Base-by-base conservation (phyloP, 1,284 basidiomycete species). In the Microbotryomycetes sp. region DNA sequence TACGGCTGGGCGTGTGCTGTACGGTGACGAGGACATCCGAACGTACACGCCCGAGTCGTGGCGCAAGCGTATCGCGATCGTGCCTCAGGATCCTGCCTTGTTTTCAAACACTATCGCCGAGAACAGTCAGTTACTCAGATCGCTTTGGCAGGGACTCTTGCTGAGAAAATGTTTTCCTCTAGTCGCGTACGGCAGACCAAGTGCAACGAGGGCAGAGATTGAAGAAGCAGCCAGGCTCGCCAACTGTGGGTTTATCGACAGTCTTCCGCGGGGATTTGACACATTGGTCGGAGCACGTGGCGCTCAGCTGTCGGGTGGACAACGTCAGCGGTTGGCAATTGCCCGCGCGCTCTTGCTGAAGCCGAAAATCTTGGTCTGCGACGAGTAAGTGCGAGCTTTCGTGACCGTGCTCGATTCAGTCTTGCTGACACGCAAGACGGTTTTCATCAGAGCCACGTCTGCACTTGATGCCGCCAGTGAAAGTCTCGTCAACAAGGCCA, bases 381-480 rank as follows among this genome's bases (percentile, higher is more conserved):
- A 80, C 59, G 79, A 79, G 77, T 75, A 61, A 65, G 72, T 70
- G 26, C 16, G 3, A 5, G 60, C 24, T 7, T 9, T 54, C 16
- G 6, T 16, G 16, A 4, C 3, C 31, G 27, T 41, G 6, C 24
- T 7, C n/a, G n/a, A n/a, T n/a, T n/a, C n/a, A n/a, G n/a, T n/a
- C 26, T 2, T 18, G 15, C 45, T 52, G 16, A 53, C 9, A 26
- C n/a, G n/a, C 18, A 9, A 45, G 29, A 52, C 9, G 24, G 45
- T 24, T 53, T 11, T n/a, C 46, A 4, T 18, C 61, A 90, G 88
- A 72, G 79, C 79, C 7, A 80, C 79, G 0, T 77, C 75, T 9
- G 87, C 91, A 3, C 78, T 96, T 55, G 92, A 97, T 73, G 90
- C 90, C 4, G 84, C 86, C 1, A 88, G 87, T n/a, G 92, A 96